Conservation (phyloP, 179 eudicot species). For the Vitellaria paradoxa region DNA sequence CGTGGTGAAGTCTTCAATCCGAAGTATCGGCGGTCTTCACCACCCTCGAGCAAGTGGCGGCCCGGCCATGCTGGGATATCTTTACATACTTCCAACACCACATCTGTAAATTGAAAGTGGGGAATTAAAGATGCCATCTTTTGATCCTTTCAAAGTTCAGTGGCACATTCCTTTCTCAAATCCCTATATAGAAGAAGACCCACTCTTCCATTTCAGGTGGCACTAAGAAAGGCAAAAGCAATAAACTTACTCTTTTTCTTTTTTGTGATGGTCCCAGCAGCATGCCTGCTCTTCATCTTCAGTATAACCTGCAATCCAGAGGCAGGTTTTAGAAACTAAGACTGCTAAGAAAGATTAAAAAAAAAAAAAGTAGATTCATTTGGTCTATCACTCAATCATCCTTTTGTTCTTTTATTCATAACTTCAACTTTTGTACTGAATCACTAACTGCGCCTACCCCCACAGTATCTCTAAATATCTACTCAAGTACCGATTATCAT, state of each 20-base stretch:
- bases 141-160: slow-evolving; percentile 36
- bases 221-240: slow-evolving; percentile 41
- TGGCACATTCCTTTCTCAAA: slow-evolving; percentile 56
- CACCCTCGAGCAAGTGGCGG: slow-evolving; percentile 85
- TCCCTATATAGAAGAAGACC: slow-evolving; percentile 61
- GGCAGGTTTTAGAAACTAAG: slow-evolving; percentile 24
- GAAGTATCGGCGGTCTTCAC: slow-evolving; percentile 72
- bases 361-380: slow-evolving; percentile 22
- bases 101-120: slow-evolving; percentile 48
- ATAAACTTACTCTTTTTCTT: slow-evolving; percentile 92
- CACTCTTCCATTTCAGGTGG: slow-evolving; percentile 26
- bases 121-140: slow-evolving; percentile 36
- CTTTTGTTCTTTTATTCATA: slow-evolving; percentile 14
- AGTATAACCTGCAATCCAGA: slow-evolving; percentile 66
- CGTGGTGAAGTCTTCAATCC: slow-evolving; percentile 73
- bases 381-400: slow-evolving; percentile 13
- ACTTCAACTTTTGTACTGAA: slow-evolving; percentile 19
- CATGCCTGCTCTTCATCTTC: slow-evolving; percentile 99
- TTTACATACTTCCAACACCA: slow-evolving; percentile 81
- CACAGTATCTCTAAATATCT: neutral
- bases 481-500: slow-evolving; percentile 11
- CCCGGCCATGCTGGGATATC: slow-evolving; percentile 93
- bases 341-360: slow-evolving; percentile 26
- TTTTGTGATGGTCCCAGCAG: slow-evolving; percentile 99
- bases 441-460: neutral